phyloP scores from a whole-genome alignment of 805 yeast species.

The Wickerhamiella musiphila region DNA sequence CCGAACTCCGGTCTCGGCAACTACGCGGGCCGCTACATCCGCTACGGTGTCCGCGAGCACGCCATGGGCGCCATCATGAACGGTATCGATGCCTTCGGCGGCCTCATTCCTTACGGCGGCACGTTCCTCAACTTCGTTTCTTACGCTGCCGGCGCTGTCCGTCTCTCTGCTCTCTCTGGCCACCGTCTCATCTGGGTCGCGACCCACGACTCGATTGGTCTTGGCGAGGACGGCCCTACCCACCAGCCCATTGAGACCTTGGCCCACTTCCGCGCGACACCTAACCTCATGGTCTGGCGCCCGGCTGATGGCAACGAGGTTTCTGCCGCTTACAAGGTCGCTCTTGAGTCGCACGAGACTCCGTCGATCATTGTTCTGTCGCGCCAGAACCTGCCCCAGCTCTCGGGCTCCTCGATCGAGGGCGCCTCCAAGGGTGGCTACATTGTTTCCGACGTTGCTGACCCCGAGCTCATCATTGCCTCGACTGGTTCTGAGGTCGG shows the following conservation, averaged over 20 bases:
- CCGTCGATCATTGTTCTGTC: slow-evolving; percentile 60
- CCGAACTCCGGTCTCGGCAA: slow-evolving; percentile 64
- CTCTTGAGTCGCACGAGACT: slow-evolving; percentile 39
- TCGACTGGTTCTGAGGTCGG: slow-evolving; percentile 93
- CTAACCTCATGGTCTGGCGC: slow-evolving; percentile 33
- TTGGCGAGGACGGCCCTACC: slow-evolving; percentile 43
- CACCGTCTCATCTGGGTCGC: slow-evolving; percentile 34
- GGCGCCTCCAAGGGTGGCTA: slow-evolving; percentile 93
- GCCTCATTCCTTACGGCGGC: slow-evolving; percentile 85
- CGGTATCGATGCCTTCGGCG: slow-evolving; percentile 85
- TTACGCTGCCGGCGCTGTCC: slow-evolving; percentile 36
- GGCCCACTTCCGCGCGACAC: slow-evolving; percentile 34
- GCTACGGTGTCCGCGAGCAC: slow-evolving; percentile 98
- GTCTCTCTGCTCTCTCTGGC: slow-evolving; percentile 32
- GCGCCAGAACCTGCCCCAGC: slow-evolving; percentile 74
- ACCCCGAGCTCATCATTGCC: slow-evolving; percentile 57
- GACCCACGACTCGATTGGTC: slow-evolving; percentile 41
- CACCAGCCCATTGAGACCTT: slow-evolving; percentile 39
- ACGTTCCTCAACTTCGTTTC: slow-evolving; percentile 88
- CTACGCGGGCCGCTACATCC: slow-evolving; percentile 81
- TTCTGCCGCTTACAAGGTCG: slow-evolving; percentile 39
- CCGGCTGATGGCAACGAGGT: slow-evolving; percentile 38
- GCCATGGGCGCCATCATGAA: slow-evolving; percentile 98
- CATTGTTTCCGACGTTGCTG: slow-evolving; percentile 42
- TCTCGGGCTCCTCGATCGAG: slow-evolving; percentile 82